Evolutionary conservation across 176 grass and related monocot genomes (phyloP), one percentile per base, ranked within the genome.

Genomic region (Poa annua): DNA sequence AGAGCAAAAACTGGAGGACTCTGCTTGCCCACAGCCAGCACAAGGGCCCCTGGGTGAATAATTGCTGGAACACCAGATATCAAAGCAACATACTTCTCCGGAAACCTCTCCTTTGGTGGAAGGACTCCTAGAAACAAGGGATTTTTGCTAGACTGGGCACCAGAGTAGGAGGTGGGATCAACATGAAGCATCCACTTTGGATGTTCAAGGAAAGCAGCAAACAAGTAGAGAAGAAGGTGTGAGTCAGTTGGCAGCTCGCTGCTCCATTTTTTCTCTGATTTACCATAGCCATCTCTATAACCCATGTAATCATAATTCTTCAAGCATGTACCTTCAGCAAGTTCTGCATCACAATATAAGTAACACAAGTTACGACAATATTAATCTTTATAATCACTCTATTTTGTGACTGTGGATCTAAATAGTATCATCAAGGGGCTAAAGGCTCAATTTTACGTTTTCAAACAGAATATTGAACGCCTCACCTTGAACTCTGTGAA

Each of bases 181-280:
- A 93, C 92, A 88, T 94, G 92, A 75, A 98, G 80, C 96, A 93
- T 98, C 96, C 96, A 98, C 92, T 91, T 88, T 49, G 96, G 96
- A 85, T 98, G 96, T 77, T 98, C 96, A 75, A 98, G 84, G 73
- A 98, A 98, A 91, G 96, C 90, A 22, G 90, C 87, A 88, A 98
- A 95, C 81, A 98, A 82, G 71, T 98, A 98, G 45, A 98, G 66
- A 66, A 98, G 71, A 76, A 98, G 74, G 74, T 95, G 96, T 4
- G 92, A 93, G 84, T 98, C 96, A 6, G 89, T 90, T 88, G 96
- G 96, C 79, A 98, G 91, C 81, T 95, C 92, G 11, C 82, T 86
- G 20, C 42, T 91, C 92, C 92, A 98, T 45, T 91, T 94, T 81
- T 91, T 98, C 55, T 87, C 92, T 72, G 84, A 78, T 94, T 94